Base-by-base conservation (phyloP, 164 flowering plant genomes). In the Kalanchoe fedtschenkoi region DNA sequence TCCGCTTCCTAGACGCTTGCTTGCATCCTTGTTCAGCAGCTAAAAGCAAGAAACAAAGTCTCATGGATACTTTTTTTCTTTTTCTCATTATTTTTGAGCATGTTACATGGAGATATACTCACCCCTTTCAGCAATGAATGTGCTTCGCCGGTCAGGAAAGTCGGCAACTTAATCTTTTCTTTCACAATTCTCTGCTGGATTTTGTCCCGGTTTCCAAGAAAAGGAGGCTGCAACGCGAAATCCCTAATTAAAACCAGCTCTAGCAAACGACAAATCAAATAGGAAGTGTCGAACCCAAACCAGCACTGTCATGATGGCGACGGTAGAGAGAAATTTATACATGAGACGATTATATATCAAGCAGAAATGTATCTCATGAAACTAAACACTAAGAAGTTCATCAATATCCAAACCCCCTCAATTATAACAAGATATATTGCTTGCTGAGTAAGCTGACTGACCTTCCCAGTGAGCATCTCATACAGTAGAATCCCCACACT, bases 391-490 rank as follows among this genome's bases (percentile, higher is more conserved):
- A 47, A 47, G 30, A 46, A n/a, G 15, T 22, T 47, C 1, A 0
- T 24, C 22, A 15, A 47, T 47, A 47, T 4, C 16, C 55, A 24
- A 47, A 8, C 2, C 39, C 39, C 30, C 55, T 47, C 19, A 46
- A 57, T 16, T 29, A 2, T 0, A 30, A 7, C 30, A 5, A 32
- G 26, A 58, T 58, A 35, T 11, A 15, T 33, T 22, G 10, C 33
- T 8, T 1, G 22, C 34, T 22, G 22, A 33, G 22, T 33, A 4
- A 66, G 32, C 66, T 62, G 4, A 19, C 77, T 71, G 39, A 87
- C 98, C 92, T 92, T 81, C 58, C 98, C 98, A 58, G 93, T 88
- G 34, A 89, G 87, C 98, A 92, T 89, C 81, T 89, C 98, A 74
- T 74, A 89, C 47, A 88, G 59, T 32, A 92, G 69, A 44, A 92